Conservation (phyloP, 352 stramenopile genomes). For the Phytophthora colocasiae region DNA sequence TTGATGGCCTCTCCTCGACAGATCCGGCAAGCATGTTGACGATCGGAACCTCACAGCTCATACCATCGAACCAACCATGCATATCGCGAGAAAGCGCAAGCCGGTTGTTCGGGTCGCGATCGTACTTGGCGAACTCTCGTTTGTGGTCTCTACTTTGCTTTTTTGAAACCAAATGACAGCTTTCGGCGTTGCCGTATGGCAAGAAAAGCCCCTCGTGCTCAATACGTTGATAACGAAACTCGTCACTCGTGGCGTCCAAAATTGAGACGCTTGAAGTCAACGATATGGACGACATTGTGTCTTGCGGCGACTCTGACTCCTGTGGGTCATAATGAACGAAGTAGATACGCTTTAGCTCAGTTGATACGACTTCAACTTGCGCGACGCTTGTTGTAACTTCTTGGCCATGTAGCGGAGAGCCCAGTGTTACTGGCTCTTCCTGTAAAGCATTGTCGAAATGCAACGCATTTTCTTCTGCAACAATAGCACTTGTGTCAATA, state of each 20-base stretch:
- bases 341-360: not conserved
- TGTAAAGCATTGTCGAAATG: not conserved
- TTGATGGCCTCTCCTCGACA: slow-evolving; percentile 7
- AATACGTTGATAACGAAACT: slow-evolving; percentile 12
- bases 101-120: slow-evolving; percentile 7
- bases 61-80: slow-evolving; percentile 7
- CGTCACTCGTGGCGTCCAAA: slow-evolving; percentile 5
- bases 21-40: slow-evolving; percentile 12
- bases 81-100: slow-evolving; percentile 16
- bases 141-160: slow-evolving; percentile 7
- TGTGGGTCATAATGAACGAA: slow-evolving; percentile 2
- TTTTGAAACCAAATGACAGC: slow-evolving; percentile 18
- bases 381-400: not conserved
- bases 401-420: not conserved
- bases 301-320: slow-evolving; percentile 6
- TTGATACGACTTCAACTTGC: not conserved
- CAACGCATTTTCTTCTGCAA: slow-evolving; percentile 3
- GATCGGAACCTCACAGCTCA: slow-evolving; percentile 13
- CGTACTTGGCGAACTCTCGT: slow-evolving; percentile 7
- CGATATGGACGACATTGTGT: slow-evolving; percentile 7
- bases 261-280: not conserved
- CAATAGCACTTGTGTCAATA: not conserved
- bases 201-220: not conserved
- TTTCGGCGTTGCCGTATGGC: slow-evolving; percentile 10
- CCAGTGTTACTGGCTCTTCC: not conserved